These are phyloP conservation scores for Lagenaria siceraria DNA, from an alignment of 306 rosid species.

Conservation along the genomic window DNA sequence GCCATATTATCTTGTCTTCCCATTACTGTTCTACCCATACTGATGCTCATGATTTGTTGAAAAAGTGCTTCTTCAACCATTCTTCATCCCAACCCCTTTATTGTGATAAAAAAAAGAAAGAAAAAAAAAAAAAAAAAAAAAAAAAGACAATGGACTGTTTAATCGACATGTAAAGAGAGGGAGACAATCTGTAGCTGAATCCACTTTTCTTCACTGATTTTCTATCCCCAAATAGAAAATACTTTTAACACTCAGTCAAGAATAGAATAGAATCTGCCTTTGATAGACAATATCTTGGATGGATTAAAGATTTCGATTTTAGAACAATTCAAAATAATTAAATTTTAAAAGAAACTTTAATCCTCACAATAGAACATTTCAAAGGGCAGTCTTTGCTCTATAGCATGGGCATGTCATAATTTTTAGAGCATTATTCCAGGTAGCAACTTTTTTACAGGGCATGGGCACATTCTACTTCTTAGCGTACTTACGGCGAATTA, in stretches of 20 bases:
- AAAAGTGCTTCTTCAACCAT: background rate
- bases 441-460: background rate
- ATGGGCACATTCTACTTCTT: background rate
- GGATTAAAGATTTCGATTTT: background rate
- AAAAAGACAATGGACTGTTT: background rate
- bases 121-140: background rate
- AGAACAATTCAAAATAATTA: background rate
- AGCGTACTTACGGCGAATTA: background rate
- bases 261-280: background rate
- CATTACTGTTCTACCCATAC: background rate
- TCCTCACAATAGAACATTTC: background rate
- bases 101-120: background rate
- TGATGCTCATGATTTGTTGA: background rate
- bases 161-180: background rate
- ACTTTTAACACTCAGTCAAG: background rate
- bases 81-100: background rate
- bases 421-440: background rate
- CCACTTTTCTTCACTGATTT: background rate
- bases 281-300: background rate
- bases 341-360: background rate
- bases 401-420: background rate
- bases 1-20: background rate
- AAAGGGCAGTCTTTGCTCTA: background rate
- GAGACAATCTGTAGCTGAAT: background rate
- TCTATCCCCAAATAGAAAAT: background rate